Conservation (phyloP, 2,329 filamentous ascomycete species). For the Xenoacremonium recifei region DNA sequence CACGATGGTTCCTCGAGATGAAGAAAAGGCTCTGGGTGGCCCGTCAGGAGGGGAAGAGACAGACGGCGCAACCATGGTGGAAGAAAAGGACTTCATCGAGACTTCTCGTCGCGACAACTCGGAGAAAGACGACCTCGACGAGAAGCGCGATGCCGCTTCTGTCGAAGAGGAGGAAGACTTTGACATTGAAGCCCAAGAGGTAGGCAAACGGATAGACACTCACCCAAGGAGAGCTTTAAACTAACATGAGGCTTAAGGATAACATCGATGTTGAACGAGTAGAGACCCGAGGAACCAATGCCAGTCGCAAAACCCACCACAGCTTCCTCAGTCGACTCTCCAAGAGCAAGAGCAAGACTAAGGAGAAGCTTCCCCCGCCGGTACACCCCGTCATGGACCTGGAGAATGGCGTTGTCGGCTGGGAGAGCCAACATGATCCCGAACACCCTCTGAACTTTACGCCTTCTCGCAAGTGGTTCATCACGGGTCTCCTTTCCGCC, state of each 20-base stretch:
- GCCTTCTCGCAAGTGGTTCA: conserved; percentile 54
- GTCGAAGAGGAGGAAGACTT: conserved; percentile 9
- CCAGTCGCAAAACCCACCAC: conserved; percentile 19
- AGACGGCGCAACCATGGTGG: conserved; percentile 12
- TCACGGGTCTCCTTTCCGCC: conserved; percentile 52
- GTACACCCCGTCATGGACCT: conserved; percentile 50
- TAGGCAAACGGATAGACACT: conserved; percentile 4
- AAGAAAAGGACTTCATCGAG: conserved; percentile 4
- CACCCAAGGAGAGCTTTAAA: too few relatives aligned
- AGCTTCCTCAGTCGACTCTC: conserved; percentile 25
- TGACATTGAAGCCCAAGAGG: conserved; percentile 22
- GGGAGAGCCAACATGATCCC: conserved; percentile 58
- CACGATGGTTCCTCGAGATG: conserved; percentile 6
- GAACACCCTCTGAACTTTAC: conserved; percentile 59
- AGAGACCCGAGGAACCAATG: conserved; percentile 14
- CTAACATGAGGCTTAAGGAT: conserved; percentile 9
- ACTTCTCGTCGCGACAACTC: neutral
- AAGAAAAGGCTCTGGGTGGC: conserved; percentile 6
- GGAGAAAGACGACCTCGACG: conserved; percentile 2
- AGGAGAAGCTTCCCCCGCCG: conserved; percentile 32
- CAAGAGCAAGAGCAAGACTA: conserved; percentile 20
- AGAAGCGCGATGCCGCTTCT: conserved; percentile 12
- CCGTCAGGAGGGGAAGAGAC: conserved; percentile 8
- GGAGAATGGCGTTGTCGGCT: conserved; percentile 53
- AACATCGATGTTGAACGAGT: conserved; percentile 14